Evolutionary conservation across 2,329 filamentous ascomycete genomes (phyloP).

Genomic region (Paraconiothyrium brasiliense): DNA sequence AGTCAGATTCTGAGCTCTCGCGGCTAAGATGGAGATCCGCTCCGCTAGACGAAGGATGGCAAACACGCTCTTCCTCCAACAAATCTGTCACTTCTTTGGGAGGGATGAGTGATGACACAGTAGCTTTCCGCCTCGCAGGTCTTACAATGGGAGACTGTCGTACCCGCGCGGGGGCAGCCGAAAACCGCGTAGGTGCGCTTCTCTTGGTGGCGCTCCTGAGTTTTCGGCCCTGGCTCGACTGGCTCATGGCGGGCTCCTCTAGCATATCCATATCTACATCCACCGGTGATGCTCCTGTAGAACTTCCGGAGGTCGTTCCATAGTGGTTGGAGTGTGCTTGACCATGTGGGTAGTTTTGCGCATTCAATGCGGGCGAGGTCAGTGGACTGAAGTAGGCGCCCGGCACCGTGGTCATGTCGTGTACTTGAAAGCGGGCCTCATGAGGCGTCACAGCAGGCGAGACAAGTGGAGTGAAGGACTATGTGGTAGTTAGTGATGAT

Average conservation of each 20-base stretch:
- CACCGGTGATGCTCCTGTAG: slow-evolving; percentile 60
- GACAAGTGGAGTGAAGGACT: slow-evolving; percentile 81
- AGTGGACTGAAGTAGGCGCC: slow-evolving; percentile 83
- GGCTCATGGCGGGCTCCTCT: slow-evolving; percentile 45
- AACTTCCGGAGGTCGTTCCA: slow-evolving; percentile 57
- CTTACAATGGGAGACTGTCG: slow-evolving; percentile 79
- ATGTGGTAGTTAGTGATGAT: slow-evolving; percentile 54
- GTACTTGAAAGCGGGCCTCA: slow-evolving; percentile 70
- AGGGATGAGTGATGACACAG: slow-evolving; percentile 54
- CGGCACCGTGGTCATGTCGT: slow-evolving; percentile 69
- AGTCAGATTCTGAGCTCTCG: slow-evolving; percentile 57
- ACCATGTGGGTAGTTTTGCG: slow-evolving; percentile 62
- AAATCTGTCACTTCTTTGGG: slow-evolving; percentile 56
- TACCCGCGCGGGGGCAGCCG: slow-evolving; percentile 59
- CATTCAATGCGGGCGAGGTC: slow-evolving; percentile 81
- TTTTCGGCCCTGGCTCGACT: slow-evolving; percentile 56
- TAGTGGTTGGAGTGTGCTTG: slow-evolving; percentile 47
- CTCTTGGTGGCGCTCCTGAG: slow-evolving; percentile 55
- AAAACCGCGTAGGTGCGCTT: slow-evolving; percentile 57
- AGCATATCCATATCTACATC: slow-evolving; percentile 58
- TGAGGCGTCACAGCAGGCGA: slow-evolving; percentile 86
- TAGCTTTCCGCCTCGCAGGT: slow-evolving; percentile 61
- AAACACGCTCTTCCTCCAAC: slow-evolving; percentile 48
- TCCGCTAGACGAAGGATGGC: slow-evolving; percentile 33
- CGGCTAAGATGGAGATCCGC: slow-evolving; percentile 38